Evolutionary conservation across 1,139 yeast genomes (phyloP).

Genomic region (Diutina rugosa): DNA sequence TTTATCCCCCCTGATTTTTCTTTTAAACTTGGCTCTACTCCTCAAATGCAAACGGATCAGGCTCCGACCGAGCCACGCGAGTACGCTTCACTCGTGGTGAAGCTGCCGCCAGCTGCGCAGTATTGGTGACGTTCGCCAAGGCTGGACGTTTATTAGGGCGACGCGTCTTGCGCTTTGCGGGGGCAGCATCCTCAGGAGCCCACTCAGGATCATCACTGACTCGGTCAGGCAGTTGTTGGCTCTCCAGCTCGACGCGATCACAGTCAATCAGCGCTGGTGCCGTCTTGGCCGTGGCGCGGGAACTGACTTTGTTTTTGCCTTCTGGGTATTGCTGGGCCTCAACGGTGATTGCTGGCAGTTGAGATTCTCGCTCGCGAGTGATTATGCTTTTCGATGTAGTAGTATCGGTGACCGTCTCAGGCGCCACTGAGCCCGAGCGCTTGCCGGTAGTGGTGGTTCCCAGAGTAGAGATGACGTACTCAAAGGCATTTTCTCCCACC

Average conservation of each 20-base stretch:
- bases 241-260: not conserved
- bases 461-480: not conserved
- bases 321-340: not conserved
- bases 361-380: not conserved
- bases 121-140: slow-evolving; percentile 1
- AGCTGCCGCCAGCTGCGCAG: not conserved
- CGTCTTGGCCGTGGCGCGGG: not conserved
- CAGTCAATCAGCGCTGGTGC: not conserved
- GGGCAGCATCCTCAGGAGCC: not conserved
- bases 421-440: not conserved
- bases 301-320: not conserved
- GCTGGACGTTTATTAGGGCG: not conserved
- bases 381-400: not conserved
- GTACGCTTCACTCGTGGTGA: not conserved
- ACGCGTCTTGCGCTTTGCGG: not conserved
- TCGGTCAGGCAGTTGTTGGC: not conserved
- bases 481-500: not conserved
- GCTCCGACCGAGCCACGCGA: not conserved
- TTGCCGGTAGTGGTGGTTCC: not conserved
- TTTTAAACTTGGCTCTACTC: not conserved
- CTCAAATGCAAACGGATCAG: slow-evolving; percentile 1
- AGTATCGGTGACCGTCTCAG: not conserved
- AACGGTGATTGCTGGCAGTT: not conserved
- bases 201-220: not conserved
- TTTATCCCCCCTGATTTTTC: no score